phyloP scores from a whole-genome alignment of 257 asterid genomes.

The Lycium ferocissimum region DNA sequence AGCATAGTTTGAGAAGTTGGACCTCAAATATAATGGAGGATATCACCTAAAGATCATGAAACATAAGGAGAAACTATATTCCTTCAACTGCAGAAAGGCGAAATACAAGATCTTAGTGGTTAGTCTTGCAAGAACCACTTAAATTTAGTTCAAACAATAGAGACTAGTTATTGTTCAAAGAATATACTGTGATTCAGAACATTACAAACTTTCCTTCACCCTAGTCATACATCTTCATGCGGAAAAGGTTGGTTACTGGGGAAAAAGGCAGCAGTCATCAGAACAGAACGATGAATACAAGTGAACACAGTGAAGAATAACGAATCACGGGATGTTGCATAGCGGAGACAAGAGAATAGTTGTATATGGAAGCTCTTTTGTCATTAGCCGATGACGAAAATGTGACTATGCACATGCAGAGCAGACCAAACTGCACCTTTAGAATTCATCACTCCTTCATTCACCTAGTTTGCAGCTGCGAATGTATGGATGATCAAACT shows the following conservation, averaged over 20 bases:
- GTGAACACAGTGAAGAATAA: not conserved
- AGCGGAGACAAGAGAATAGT: not conserved
- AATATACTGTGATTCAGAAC: slow-evolving; percentile 16
- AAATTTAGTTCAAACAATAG: not conserved
- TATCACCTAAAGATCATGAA: slow-evolving; percentile 4
- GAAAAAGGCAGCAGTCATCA: slow-evolving; percentile 9
- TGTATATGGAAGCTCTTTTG: slow-evolving; percentile 1
- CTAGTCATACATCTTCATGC: slow-evolving; percentile 2
- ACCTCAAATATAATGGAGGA: not conserved
- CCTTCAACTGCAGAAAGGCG: slow-evolving; percentile 11
- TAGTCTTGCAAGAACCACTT: not conserved
- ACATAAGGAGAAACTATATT: not conserved
- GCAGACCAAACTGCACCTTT: not conserved
- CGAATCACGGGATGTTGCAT: not conserved
- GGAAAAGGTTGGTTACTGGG: not conserved
- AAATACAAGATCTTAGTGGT: slow-evolving; percentile 9
- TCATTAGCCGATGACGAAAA: not conserved
- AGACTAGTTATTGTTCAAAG: not conserved
- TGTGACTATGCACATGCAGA: not conserved
- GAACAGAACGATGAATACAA: not conserved
- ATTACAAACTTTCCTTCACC: slow-evolving; percentile 19
- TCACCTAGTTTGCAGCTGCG: slow-evolving; percentile 76
- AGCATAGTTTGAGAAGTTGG: not conserved
- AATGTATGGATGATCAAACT: slow-evolving; percentile 78
- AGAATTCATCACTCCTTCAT: slow-evolving; percentile 39